Base-by-base conservation (phyloP, 1,284 basidiomycete genomes). In the Sphagnurus paluster region DNA sequence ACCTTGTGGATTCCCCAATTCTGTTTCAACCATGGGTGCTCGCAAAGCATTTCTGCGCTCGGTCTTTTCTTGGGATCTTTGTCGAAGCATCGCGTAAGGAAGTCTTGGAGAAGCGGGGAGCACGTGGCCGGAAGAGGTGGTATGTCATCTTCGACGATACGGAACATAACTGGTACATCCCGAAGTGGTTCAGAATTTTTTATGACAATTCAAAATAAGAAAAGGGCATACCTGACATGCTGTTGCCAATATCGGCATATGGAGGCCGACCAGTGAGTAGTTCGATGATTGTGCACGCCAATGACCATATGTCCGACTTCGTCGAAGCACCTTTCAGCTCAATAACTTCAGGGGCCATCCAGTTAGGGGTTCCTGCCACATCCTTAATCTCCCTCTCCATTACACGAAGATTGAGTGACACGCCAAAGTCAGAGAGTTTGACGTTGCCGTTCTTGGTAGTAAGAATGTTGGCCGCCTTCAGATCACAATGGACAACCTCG, bases 261-360 rank as follows among this genome's bases (percentile, higher is more conserved):
- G 95, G 95, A 4, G 95, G 95, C 35, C 82, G 78, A 1, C 95
- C 95, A 1, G 93, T 95, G 49, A 98, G 72, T 38, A 98, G 76
- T 67, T 98, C 95, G 58, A 96, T 85, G 56, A 98, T 84, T 4
- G 93, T 97, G 64, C 94, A 97, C 1, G 85, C 95, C 44, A 98
- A 70, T 1, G 93, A 95, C 94, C 95, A 98, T 37, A 98, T 87
- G 58, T 87, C 87, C 30, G 78, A 88, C 72, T 82, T 93, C 48
- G 77, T 81, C 50, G 73, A 88, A 48, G 74, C 83, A 49, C 82
- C 90, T 72, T 78, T 88, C 57, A 81, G 79, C 65, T 93, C 88
- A 54, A 98, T 98, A 39, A 89, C 90, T 66, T 98, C 94, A 1
- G 95, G 94, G 2, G 94, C 93, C 93, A 98, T 98, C 94, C 94